A percentile compares a stretch with the other conserved stretches of the same genome.
Conservation (phyloP, 129 eudicot genomes). For the Pittosporum tobira region DNA sequence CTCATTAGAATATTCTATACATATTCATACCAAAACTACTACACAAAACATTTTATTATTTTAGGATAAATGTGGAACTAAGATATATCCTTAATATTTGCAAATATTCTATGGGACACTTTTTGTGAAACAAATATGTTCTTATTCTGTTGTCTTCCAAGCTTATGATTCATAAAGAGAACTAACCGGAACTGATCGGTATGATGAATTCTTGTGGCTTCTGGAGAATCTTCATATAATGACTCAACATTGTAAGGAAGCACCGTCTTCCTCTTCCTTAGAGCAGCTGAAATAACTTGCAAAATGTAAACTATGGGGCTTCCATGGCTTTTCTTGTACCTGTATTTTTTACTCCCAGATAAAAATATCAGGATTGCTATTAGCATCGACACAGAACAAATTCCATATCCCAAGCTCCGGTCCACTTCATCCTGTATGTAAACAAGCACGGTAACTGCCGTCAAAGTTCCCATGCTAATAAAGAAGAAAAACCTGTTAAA, state of each 20-base stretch:
- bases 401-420: conserved; percentile 84
- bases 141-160: background rate
- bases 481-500: conserved; percentile 15
- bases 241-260: conserved; percentile 49
- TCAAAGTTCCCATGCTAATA: conserved; percentile 11
- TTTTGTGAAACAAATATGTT: too few relatives aligned
- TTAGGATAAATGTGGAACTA: background rate
- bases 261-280: conserved; percentile 44
- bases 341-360: conserved; percentile 50
- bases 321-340: conserved; percentile 73
- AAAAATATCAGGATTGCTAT: conserved; percentile 53
- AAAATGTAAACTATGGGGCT: conserved; percentile 79
- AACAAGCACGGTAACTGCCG: conserved; percentile 55
- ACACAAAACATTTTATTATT: background rate
- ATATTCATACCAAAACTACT: background rate
- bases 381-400: conserved; percentile 71
- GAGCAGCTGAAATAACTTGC: conserved; percentile 63
- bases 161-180: background rate
- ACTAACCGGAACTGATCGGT: conserved; percentile 69
- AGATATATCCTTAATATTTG: too few relatives aligned
- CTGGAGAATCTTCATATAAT: conserved; percentile 58
- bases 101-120: too few relatives aligned
- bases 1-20: too few relatives aligned
- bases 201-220: conserved; percentile 55
- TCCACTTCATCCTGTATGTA: conserved; percentile 87